Conservation (phyloP, 345 rosid genomes). For the Schrenkiella parvula region DNA sequence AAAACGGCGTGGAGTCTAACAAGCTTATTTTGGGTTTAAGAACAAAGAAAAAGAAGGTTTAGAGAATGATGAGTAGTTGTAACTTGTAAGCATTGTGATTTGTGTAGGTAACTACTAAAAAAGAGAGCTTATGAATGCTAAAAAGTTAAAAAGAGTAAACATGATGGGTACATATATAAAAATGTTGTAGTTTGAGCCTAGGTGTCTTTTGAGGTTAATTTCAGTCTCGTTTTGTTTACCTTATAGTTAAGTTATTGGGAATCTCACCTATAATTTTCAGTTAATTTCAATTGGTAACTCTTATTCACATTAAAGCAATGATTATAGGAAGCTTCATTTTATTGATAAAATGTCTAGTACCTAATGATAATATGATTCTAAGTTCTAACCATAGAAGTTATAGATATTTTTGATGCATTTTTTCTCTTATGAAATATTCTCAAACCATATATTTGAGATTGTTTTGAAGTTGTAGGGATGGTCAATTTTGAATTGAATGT, state of each 20-base stretch:
- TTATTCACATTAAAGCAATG: not conserved
- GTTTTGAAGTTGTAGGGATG: too few relatives aligned
- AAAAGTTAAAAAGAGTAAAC: not conserved
- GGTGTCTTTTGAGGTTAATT: conserved; percentile 13
- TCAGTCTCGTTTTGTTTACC: not conserved
- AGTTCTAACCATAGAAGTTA: not conserved
- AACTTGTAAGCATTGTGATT: conserved; percentile 26
- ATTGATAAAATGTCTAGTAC: not conserved
- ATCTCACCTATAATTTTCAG: not conserved
- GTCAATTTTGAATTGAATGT: too few relatives aligned
- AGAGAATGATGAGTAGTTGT: conserved; percentile 22
- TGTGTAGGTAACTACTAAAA: conserved; percentile 16
- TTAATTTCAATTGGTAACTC: not conserved
- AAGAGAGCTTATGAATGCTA: not conserved
- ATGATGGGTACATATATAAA: conserved; percentile 28
- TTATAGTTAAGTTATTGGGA: not conserved
- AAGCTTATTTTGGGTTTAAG: conserved; percentile 11
- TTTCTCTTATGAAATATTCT: not conserved
- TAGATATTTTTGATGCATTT: not conserved
- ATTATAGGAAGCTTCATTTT: not conserved
- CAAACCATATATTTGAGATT: not conserved
- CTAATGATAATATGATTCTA: not conserved
- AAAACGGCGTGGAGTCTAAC: conserved; percentile 15
- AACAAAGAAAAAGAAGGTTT: conserved; percentile 9
- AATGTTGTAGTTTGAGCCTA: conserved; percentile 15